Conservation (phyloP, 768 basidiomycete species). For the Kwoniella sp. region DNA sequence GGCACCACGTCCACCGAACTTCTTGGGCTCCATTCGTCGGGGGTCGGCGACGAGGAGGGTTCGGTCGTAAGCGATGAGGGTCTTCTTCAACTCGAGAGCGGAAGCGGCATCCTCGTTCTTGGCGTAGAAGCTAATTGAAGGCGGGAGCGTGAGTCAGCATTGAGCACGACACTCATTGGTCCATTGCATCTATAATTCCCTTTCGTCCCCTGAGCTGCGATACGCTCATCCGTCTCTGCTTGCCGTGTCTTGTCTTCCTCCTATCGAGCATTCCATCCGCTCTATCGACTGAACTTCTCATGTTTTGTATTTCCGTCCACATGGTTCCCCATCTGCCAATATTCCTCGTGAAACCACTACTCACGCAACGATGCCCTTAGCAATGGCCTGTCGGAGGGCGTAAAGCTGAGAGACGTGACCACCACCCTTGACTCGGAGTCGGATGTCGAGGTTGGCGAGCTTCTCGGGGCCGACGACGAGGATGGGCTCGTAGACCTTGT, state of each 20-base stretch:
- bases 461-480: slow-evolving; percentile 90
- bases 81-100: slow-evolving; percentile 97
- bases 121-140: slow-evolving; percentile 65
- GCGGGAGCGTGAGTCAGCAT: slow-evolving; percentile 14
- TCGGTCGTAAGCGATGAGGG: slow-evolving; percentile 89
- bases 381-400: slow-evolving; percentile 97
- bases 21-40: slow-evolving; percentile 98
- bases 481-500: slow-evolving; percentile 97
- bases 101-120: slow-evolving; percentile 98
- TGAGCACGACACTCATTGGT: neutral
- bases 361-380: slow-evolving; percentile 95
- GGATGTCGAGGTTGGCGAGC: slow-evolving; percentile 86
- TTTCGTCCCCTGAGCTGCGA: neutral
- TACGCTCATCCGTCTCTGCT: neutral
- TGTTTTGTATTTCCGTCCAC: neutral
- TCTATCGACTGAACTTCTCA: neutral
- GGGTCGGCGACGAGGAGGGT: slow-evolving; percentile 60
- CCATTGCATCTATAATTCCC: neutral
- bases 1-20: slow-evolving; percentile 97
- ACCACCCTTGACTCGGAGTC: slow-evolving; percentile 97
- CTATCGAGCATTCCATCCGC: too few species aligned
- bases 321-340: neutral
- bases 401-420: slow-evolving; percentile 99
- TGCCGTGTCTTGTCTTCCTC: too few species aligned
- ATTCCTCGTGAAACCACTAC: slow-evolving; percentile 22